A percentile compares a stretch with the other conserved stretches of the same genome.
phyloP scores from a whole-genome alignment of 2,329 filamentous ascomycete genomes.

The Neofusicoccum laricinum region DNA sequence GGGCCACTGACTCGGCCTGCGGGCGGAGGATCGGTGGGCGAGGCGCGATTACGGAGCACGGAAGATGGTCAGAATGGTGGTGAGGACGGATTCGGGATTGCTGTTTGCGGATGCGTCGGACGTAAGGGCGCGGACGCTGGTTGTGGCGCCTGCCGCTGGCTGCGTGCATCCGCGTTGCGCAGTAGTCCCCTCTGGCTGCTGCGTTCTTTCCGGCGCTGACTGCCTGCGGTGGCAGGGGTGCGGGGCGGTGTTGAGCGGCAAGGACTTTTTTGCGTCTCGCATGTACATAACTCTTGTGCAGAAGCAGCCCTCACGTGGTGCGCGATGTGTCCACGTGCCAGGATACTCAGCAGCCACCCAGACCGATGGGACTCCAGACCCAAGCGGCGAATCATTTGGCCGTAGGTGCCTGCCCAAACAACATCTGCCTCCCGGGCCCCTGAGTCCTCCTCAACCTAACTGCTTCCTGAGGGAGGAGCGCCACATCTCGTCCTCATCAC shows the following conservation, averaged over 20 bases:
- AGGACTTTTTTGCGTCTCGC: not conserved
- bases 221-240: not conserved
- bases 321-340: not conserved
- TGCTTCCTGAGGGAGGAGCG: too few relatives aligned
- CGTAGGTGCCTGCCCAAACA: too few relatives aligned
- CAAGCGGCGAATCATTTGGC: too few relatives aligned
- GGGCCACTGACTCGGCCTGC: not conserved
- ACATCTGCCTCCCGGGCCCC: too few relatives aligned
- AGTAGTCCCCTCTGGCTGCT: not conserved
- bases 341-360: not conserved
- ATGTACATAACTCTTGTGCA: not conserved
- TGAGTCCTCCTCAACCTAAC: too few relatives aligned
- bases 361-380: not conserved
- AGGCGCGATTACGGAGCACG: too few relatives aligned
- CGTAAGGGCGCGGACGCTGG: too few relatives aligned
- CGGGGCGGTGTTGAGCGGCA: not conserved
- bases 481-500: too few relatives aligned
- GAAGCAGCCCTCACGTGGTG: not conserved
- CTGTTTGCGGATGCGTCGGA: too few relatives aligned
- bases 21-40: too few relatives aligned
- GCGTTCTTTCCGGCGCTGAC: not conserved
- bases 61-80: too few relatives aligned
- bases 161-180: not conserved
- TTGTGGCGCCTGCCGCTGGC: not conserved
- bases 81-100: too few relatives aligned